These are phyloP conservation scores for Nigrograna mackinnonii DNA, from an alignment of 2,329 filamentous ascomycete genomes.

Conservation along the genomic window DNA sequence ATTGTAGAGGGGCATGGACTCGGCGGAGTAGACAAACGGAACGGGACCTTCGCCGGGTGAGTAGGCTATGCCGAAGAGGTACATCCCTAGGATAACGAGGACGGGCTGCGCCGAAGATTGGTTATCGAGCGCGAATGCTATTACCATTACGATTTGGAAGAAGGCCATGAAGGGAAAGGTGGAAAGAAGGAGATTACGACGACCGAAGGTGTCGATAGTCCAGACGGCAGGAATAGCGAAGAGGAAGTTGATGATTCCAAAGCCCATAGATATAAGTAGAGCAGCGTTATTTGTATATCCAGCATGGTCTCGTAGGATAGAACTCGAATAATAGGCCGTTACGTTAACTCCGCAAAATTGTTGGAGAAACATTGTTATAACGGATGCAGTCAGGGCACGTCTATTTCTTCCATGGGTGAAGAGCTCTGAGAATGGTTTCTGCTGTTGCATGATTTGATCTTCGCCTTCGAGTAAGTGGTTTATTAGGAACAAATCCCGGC, in stretches of 20 bases:
- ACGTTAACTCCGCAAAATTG: conserved; percentile 26
- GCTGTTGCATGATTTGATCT: conserved; percentile 30
- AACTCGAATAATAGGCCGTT: conserved; percentile 9
- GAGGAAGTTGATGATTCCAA: conserved; percentile 46
- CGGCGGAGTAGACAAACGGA: conserved; percentile 15
- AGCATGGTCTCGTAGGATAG: conserved; percentile 24
- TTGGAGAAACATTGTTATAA: conserved; percentile 29
- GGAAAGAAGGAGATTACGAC: conserved; percentile 41
- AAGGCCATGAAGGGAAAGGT: conserved; percentile 51
- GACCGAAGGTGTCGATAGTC: conserved; percentile 43
- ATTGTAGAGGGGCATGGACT: conserved; percentile 20
- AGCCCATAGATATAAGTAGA: conserved; percentile 40
- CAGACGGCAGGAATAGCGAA: conserved; percentile 46
- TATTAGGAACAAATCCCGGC: conserved; percentile 56
- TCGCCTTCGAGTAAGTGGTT: conserved; percentile 30
- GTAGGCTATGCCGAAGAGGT: conserved; percentile 18
- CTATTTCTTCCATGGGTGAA: conserved; percentile 23
- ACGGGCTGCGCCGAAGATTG: conserved; percentile 15
- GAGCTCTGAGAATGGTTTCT: conserved; percentile 23
- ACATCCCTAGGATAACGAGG: conserved; percentile 20
- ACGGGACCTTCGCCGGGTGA: conserved; percentile 35
- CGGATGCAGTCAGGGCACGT: conserved; percentile 20
- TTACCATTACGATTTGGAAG: conserved; percentile 54
- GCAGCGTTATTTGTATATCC: conserved; percentile 28
- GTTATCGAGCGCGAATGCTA: conserved; percentile 35